phyloP scores from a whole-genome alignment of 1,284 basidiomycete genomes.

The Ganoderma lingzhi region DNA sequence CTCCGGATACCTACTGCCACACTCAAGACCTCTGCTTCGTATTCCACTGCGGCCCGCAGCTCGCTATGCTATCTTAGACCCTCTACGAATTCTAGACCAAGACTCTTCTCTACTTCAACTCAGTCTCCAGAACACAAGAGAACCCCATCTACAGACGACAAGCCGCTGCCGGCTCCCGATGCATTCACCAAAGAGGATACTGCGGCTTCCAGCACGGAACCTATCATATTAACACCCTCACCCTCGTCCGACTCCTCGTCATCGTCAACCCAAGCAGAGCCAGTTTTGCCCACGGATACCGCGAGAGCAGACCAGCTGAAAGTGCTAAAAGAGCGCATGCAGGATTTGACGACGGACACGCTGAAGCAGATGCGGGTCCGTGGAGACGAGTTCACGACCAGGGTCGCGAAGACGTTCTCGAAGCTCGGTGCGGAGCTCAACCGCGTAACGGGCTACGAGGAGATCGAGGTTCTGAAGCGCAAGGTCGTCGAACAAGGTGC shows the following conservation, averaged over 20 bases:
- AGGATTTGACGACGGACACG: constrained; percentile 59
- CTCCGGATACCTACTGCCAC: constrained; percentile 13
- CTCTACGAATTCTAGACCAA: constrained; percentile 13
- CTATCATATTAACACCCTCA: not conserved
- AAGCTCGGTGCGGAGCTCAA: constrained; percentile 83
- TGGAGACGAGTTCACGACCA: constrained; percentile 64
- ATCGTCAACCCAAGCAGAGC: not conserved
- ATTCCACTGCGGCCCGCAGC: constrained; percentile 4
- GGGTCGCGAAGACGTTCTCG: constrained; percentile 67
- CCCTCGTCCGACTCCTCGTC: not conserved
- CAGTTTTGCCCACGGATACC: not conserved
- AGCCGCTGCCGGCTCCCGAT: constrained; percentile 1
- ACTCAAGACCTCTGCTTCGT: not conserved
- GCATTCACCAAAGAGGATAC: not conserved
- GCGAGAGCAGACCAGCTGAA: constrained; percentile 15
- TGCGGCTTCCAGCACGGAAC: not conserved
- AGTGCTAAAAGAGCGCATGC: constrained; percentile 43
- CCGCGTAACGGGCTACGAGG: constrained; percentile 88
- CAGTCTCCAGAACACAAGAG: constrained; percentile 20
- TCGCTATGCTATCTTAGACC: constrained; percentile 12
- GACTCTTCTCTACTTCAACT: constrained; percentile 23
- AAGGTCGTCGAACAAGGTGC: constrained; percentile 84
- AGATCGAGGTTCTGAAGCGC: constrained; percentile 85
- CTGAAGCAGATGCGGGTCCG: constrained; percentile 57
- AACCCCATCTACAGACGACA: not conserved